A percentile compares a stretch with the other conserved stretches of the same genome.
Evolutionary conservation across 305 asterid species (phyloP).

Genomic region (Petunia hybrid): DNA sequence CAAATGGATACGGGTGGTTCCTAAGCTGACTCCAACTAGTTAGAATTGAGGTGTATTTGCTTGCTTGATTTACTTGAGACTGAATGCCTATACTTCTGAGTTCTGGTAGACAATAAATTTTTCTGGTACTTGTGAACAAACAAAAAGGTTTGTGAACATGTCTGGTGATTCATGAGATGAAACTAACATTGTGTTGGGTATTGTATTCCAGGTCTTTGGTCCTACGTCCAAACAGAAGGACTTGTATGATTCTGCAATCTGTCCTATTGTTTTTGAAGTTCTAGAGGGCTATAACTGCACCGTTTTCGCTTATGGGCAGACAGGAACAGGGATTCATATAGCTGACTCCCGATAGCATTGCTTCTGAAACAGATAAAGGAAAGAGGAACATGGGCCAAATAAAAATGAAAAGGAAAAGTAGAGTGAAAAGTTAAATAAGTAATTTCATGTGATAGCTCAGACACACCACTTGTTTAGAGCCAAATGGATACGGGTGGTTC

Average conservation of each 20-base stretch:
- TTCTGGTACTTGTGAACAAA: not conserved
- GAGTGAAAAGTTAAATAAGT: too few species aligned
- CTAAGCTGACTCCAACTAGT: conserved; percentile 11
- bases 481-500: too few species aligned
- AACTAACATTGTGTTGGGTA: too few species aligned
- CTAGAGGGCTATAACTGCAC: too few species aligned
- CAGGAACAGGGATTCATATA: conserved; percentile 59
- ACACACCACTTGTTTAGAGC: too few species aligned
- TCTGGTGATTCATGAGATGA: conserved; percentile 5
- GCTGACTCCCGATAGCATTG: too few species aligned
- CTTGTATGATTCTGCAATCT: conserved; percentile 78
- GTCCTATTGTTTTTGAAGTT: too few species aligned
- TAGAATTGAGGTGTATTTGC: conserved; percentile 1
- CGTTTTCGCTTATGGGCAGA: conserved; percentile 94
- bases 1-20: too few species aligned
- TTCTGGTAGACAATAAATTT: not conserved
- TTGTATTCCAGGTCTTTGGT: conserved; percentile 98
- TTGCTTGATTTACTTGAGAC: conserved; percentile 6
- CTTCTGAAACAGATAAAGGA: too few species aligned
- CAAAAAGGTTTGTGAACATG: not conserved
- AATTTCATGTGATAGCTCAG: too few species aligned
- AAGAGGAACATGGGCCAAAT: too few species aligned
- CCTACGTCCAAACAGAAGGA: conserved; percentile 92
- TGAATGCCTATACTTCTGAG: not conserved
- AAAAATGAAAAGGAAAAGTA: too few species aligned